Conservation (phyloP, 1,139 yeast species). For the Geotrichum citri-aurantii region DNA sequence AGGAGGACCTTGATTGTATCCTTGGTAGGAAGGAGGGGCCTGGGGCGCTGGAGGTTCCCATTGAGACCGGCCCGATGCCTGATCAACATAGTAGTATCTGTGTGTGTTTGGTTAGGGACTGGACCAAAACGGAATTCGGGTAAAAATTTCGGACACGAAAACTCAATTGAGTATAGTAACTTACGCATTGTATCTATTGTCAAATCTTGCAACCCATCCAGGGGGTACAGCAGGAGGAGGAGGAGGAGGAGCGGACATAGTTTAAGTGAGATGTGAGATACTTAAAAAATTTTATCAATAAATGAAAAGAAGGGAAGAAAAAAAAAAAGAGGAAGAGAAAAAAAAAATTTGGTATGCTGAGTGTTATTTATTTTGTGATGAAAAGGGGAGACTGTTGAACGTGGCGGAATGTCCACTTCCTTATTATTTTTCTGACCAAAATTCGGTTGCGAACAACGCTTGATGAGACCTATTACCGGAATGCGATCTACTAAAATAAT, state of each 20-base stretch:
- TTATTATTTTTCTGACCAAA: background rate
- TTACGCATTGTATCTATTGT: constrained; percentile 62
- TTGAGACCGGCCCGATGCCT: constrained; percentile 69
- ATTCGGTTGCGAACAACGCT: background rate
- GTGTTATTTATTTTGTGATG: too few relatives aligned
- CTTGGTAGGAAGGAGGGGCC: constrained; percentile 26
- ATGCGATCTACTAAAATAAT: background rate
- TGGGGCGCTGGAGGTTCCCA: constrained; percentile 60
- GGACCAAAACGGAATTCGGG: constrained; percentile 34
- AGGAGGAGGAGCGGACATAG: constrained; percentile 10
- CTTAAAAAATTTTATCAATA: background rate
- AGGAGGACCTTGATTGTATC: constrained; percentile 17
- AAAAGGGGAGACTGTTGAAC: too few relatives aligned
- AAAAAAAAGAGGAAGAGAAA: background rate
- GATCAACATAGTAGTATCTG: constrained; percentile 54
- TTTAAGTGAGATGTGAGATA: background rate
- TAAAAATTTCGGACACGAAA: too few relatives aligned
- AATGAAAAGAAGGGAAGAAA: background rate
- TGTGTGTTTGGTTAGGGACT: constrained; percentile 8
- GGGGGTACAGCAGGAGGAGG: constrained; percentile 52
- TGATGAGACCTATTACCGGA: background rate
- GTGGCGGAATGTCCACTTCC: background rate
- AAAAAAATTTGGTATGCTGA: background rate
- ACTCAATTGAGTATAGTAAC: constrained; percentile 11
- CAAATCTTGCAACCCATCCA: constrained; percentile 89